Evolutionary conservation across 768 basidiomycete species (phyloP), one percentile per base, ranked within the genome.

Genomic region (Leccinum rimulosum): DNA sequence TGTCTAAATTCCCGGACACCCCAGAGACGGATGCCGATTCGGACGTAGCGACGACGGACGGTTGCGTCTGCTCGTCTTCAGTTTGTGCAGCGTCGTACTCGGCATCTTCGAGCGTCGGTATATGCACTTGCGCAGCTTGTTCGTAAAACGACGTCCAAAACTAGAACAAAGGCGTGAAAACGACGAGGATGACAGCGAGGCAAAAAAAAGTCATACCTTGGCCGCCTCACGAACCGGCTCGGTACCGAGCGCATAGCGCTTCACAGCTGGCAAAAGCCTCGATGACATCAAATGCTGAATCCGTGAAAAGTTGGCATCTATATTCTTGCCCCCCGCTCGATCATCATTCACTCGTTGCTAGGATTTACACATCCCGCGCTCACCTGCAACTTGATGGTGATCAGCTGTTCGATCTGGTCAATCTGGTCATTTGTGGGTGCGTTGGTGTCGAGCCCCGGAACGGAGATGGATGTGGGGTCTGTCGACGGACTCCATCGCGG

Each of bases 111-210:
- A 80, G 85, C 1, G 84, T 85, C 4, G 89, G 87, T 48, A 95
- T 88, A 43, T 87, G 85, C 30, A 94, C 88, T 65, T 93, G 88
- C 4, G 96, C 95, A 9, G 95, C 93, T 59, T 90, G 85, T 68
- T 98, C 95, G 69, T 95, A 98, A 79, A 99, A 98, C 0, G 91
- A 89, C 4, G 88, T 88, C 95, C 96, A 98, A 72, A 98, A 98
- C 95, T 96, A 50, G 19, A 30, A 1, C 28, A 52, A 19, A 51
- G 2, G 51, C 9, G 19, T 49, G 48, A 50, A 38, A 36, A 50
- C 6, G 27, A 27, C 10, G 52, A 47, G n/a, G 7, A 53, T 3
- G 11, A 19, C 30, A 19, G 5, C 0, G 5, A 19, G 11, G 14
- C 22, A 7, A 35, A 22, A 27, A 31, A 12, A 33, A 33, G 22